Evolutionary conservation across 2,329 filamentous ascomycete species (phyloP).

Genomic region (Podosphaera fusca): DNA sequence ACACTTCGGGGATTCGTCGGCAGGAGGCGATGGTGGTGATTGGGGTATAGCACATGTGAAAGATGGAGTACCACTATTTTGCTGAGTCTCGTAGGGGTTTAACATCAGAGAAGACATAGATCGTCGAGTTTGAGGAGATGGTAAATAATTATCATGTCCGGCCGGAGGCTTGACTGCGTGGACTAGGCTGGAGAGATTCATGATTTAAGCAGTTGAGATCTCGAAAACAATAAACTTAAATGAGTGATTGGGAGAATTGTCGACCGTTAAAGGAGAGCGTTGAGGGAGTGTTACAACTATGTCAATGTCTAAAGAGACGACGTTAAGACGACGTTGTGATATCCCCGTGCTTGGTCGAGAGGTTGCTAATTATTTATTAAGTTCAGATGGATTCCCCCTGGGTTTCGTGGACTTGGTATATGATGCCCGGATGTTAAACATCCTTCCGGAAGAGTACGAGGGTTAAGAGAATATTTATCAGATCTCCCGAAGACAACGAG

Average conservation of each 20-base stretch:
- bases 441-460: constrained; percentile 17
- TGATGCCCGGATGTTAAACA: constrained; percentile 10
- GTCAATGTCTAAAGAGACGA: constrained; percentile 1
- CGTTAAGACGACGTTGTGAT: constrained; percentile 3
- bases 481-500: constrained; percentile 26
- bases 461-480: constrained; percentile 23
- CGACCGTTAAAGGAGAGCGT: background rate
- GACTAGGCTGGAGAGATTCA: constrained; percentile 18
- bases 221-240: background rate
- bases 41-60: constrained; percentile 29
- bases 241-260: background rate
- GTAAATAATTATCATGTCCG: constrained; percentile 15
- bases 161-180: constrained; percentile 14
- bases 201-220: constrained; percentile 7
- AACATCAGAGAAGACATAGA: constrained; percentile 22
- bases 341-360: background rate
- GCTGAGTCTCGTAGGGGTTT: constrained; percentile 23
- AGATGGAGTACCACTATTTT: constrained; percentile 20
- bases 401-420: constrained; percentile 15
- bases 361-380: constrained; percentile 10
- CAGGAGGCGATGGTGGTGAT: constrained; percentile 50
- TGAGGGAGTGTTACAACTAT: background rate
- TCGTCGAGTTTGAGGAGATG: constrained; percentile 6
- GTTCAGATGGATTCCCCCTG: constrained; percentile 12
- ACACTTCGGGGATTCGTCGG: constrained; percentile 52